phyloP scores from a whole-genome alignment of 345 rosid genomes.

The Citrus glauca region DNA sequence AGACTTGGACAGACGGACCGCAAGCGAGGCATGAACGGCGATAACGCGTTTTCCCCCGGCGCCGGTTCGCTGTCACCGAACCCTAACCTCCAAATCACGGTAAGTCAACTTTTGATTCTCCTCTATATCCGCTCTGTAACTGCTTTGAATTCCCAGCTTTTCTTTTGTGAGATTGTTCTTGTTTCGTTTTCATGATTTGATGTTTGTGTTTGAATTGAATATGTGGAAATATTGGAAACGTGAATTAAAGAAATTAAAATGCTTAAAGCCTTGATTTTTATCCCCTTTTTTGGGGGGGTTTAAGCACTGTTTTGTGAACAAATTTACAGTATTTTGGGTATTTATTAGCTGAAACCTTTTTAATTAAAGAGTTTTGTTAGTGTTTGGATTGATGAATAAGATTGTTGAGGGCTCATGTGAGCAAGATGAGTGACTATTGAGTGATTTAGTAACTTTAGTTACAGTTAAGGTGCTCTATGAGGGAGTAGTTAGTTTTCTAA shows the following conservation, averaged over 20 bases:
- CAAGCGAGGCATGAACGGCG: constrained; percentile 28
- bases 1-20: background rate
- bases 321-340: background rate
- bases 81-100: constrained; percentile 35
- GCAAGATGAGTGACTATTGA: background rate
- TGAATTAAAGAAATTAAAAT: background rate
- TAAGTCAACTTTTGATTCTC: constrained; percentile 6
- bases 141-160: background rate
- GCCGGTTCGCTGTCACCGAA: constrained; percentile 28
- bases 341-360: background rate
- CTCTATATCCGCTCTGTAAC: background rate
- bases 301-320: background rate
- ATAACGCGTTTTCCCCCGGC: constrained; percentile 29
- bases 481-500: too few species aligned
- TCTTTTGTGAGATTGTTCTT: background rate
- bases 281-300: background rate
- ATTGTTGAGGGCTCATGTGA: background rate
- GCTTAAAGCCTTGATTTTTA: background rate
- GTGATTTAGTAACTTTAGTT: background rate
- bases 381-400: background rate
- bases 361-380: background rate
- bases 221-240: background rate
- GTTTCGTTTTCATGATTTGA: background rate
- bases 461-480: background rate
- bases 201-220: background rate